Evolutionary conservation across 1,284 basidiomycete genomes (phyloP), one percentile per base, ranked within the genome.

Genomic region (Mycena citricolor): DNA sequence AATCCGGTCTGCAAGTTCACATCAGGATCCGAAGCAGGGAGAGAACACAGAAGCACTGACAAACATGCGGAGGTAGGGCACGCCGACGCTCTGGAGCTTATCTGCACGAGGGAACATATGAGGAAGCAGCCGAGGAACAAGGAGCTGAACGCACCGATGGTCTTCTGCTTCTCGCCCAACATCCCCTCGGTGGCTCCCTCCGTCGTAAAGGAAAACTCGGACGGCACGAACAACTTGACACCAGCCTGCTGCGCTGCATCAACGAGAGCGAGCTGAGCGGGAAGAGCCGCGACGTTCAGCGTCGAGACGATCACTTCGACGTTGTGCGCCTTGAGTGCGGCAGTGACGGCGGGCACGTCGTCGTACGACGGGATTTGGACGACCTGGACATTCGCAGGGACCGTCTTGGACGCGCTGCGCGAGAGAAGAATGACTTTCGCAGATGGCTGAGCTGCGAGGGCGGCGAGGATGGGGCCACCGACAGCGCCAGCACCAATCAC

Each of bases 1-100:
- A 47, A 12, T n/a, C 60, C 57, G 25, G 40, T 54, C 61, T 58
- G 30, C 20, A 19, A n/a, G n/a, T n/a, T n/a, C n/a, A n/a, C n/a
- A n/a, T n/a, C n/a, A n/a, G n/a, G n/a, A n/a, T n/a, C n/a, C n/a
- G n/a, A n/a, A n/a, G n/a, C n/a, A n/a, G n/a, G n/a, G n/a, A n/a
- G n/a, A n/a, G n/a, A n/a, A n/a, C n/a, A n/a, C n/a, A n/a, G n/a
- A n/a, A n/a, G n/a, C n/a, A n/a, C n/a, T n/a, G n/a, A n/a, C n/a
- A n/a, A n/a, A n/a, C n/a, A n/a, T n/a, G n/a, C n/a, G n/a, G n/a
- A n/a, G n/a, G n/a, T n/a, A n/a, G n/a, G n/a, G n/a, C n/a, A n/a
- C n/a, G n/a, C n/a, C n/a, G n/a, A n/a, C n/a, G n/a, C n/a, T n/a
- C n/a, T n/a, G n/a, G n/a, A n/a, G n/a, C n/a, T n/a, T n/a, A n/a